Evolutionary conservation across 176 grass and related monocot genomes (phyloP).

Genomic region (Avena insularis): DNA sequence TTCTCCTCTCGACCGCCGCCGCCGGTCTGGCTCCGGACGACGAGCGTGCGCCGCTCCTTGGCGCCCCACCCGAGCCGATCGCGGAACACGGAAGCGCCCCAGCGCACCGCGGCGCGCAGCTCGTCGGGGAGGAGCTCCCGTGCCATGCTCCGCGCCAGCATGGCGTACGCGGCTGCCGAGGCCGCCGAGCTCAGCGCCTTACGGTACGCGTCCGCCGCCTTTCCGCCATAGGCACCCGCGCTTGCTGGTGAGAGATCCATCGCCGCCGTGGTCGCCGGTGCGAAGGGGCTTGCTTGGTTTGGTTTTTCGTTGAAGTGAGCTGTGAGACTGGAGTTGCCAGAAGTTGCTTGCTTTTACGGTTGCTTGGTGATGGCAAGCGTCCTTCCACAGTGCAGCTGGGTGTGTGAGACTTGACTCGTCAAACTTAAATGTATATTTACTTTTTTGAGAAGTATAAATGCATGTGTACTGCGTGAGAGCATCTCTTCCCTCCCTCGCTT

Average conservation of each 20-base stretch:
- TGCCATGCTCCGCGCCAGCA: conserved; percentile 45
- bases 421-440: no score
- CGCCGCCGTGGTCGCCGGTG: neutral
- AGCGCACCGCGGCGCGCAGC: conserved; percentile 36
- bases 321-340: no score
- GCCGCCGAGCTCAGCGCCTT: conserved; percentile 45
- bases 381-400: no score
- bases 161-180: conserved; percentile 46
- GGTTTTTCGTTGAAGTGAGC: no score
- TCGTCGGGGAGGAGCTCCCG: conserved; percentile 48
- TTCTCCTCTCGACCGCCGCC: neutral
- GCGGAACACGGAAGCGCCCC: neutral
- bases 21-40: neutral
- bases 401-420: no score
- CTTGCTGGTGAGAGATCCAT: conserved; percentile 17
- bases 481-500: no score
- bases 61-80: neutral
- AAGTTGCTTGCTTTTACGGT: no score
- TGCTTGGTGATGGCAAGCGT: no score
- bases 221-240: neutral
- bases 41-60: conserved; percentile 12
- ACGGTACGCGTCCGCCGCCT: conserved; percentile 43
- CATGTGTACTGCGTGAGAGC: no score
- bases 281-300: no score
- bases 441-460: no score